Evolutionary conservation across 2,329 filamentous ascomycete species (phyloP).

Genomic region (Metarhizium anisopliae): DNA sequence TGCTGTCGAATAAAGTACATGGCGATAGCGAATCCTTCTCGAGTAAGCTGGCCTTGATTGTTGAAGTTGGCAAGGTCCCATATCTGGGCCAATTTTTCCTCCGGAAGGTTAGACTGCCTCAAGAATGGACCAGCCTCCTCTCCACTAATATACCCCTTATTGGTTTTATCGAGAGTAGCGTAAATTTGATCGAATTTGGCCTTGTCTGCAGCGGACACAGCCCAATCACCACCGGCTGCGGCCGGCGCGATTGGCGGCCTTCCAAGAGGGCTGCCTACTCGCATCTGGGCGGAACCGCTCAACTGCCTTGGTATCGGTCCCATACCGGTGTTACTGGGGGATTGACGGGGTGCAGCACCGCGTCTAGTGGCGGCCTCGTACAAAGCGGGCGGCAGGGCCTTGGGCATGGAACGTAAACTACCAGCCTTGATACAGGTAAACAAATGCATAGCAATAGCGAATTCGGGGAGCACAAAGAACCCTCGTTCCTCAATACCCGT

Average conservation of each 20-base stretch:
- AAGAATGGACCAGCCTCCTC: slow-evolving; percentile 94
- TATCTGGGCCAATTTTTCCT: slow-evolving; percentile 85
- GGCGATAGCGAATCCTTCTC: slow-evolving; percentile 91
- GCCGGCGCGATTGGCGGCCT: slow-evolving; percentile 35
- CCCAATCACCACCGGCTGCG: slow-evolving; percentile 56
- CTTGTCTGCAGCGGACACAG: slow-evolving; percentile 77
- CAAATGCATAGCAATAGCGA: slow-evolving; percentile 97
- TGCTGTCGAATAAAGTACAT: slow-evolving; percentile 96
- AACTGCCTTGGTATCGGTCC: slow-evolving; percentile 75
- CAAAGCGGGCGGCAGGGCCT: slow-evolving; percentile 69
- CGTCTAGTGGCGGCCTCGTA: slow-evolving; percentile 84
- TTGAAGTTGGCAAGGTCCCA: slow-evolving; percentile 97
- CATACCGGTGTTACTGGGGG: slow-evolving; percentile 43
- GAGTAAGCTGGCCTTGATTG: slow-evolving; percentile 74
- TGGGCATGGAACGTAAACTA: slow-evolving; percentile 69
- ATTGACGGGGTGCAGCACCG: slow-evolving; percentile 36
- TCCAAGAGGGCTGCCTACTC: slow-evolving; percentile 51
- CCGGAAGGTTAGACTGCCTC: slow-evolving; percentile 80
- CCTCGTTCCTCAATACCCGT: slow-evolving; percentile 91
- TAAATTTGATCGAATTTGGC: slow-evolving; percentile 81
- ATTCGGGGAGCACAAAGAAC: slow-evolving; percentile 77
- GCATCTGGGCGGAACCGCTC: slow-evolving; percentile 58
- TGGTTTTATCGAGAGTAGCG: slow-evolving; percentile 68
- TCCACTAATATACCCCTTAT: slow-evolving; percentile 77
- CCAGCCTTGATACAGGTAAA: slow-evolving; percentile 86